Percentiles rank a stretch among this genome's conserved stretches.
These are phyloP conservation scores for Fusarium graminum DNA, from an alignment of 2,329 filamentous ascomycete species.

Conservation along the genomic window DNA sequence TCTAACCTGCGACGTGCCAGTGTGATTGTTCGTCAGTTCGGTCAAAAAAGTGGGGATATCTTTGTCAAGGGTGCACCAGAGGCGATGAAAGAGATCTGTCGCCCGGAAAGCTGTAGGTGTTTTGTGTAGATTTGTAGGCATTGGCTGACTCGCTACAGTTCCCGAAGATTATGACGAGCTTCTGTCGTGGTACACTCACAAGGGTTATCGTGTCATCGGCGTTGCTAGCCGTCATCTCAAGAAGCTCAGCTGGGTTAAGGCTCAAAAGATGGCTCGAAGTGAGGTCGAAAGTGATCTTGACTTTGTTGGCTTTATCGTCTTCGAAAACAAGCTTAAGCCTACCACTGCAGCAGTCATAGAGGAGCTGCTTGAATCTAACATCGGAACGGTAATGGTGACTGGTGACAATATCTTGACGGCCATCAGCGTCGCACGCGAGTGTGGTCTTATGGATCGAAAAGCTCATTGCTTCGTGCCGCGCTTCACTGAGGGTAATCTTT, in stretches of 20 bases:
- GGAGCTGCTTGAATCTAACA: slow-evolving; percentile 85
- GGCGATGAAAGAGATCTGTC: slow-evolving; percentile 94
- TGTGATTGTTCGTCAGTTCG: slow-evolving; percentile 90
- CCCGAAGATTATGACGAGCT: slow-evolving; percentile 91
- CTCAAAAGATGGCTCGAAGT: slow-evolving; percentile 90
- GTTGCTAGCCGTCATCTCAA: slow-evolving; percentile 90
- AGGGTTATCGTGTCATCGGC: slow-evolving; percentile 95
- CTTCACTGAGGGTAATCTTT: slow-evolving; percentile 76
- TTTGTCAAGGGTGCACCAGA: slow-evolving; percentile 98
- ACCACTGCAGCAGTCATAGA: slow-evolving; percentile 84
- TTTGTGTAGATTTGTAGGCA: too few species aligned
- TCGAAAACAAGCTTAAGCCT: slow-evolving; percentile 97
- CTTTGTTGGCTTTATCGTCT: slow-evolving; percentile 96
- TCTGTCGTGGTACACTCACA: slow-evolving; percentile 90
- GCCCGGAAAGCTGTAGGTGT: slow-evolving; percentile 78
- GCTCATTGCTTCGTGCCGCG: slow-evolving; percentile 94
- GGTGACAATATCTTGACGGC: slow-evolving; percentile 98
- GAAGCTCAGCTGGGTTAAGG: slow-evolving; percentile 92
- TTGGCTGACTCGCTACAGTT: slow-evolving; percentile 61
- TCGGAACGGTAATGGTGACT: slow-evolving; percentile 94
- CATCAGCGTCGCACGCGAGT: slow-evolving; percentile 94
- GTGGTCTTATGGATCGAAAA: slow-evolving; percentile 81
- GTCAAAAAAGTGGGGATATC: slow-evolving; percentile 83
- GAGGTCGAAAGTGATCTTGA: slow-evolving; percentile 87
- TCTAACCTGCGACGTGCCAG: slow-evolving; percentile 92